phyloP scores from a whole-genome alignment of 1,284 basidiomycete genomes.

The Butyriboletus appendiculatus region DNA sequence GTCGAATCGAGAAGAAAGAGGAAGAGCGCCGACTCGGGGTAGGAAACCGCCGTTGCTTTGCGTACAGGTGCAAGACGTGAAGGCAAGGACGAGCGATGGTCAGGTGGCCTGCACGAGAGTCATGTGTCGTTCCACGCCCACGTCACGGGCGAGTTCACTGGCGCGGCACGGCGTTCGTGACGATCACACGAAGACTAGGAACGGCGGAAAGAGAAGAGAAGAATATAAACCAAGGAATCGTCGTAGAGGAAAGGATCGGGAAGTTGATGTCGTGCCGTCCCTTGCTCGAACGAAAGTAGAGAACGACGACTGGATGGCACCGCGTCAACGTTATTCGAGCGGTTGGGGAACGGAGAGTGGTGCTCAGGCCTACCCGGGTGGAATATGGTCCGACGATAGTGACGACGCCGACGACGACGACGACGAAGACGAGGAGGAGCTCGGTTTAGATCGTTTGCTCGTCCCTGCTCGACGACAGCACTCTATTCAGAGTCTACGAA shows the following conservation, averaged over 20 bases:
- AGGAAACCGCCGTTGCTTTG: slow-evolving; percentile 43
- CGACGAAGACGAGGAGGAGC: slow-evolving; percentile 56
- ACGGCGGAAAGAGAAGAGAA: slow-evolving; percentile 11
- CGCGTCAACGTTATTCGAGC: slow-evolving; percentile 23
- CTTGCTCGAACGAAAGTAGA: slow-evolving; percentile 43
- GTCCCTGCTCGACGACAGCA: slow-evolving; percentile 71
- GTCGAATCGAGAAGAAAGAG: slow-evolving; percentile 34
- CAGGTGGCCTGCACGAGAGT: slow-evolving; percentile 55
- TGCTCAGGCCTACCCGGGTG: slow-evolving; percentile 22
- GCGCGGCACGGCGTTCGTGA: slow-evolving; percentile 32
- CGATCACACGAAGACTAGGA: slow-evolving; percentile 7
- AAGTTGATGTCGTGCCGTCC: slow-evolving; percentile 38
- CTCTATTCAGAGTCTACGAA: slow-evolving; percentile 65
- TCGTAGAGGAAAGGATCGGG: slow-evolving; percentile 26
- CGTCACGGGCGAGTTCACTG: slow-evolving; percentile 45
- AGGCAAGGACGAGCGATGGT: slow-evolving; percentile 42
- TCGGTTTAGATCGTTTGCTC: slow-evolving; percentile 64
- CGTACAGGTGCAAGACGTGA: slow-evolving; percentile 39
- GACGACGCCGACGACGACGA: slow-evolving; percentile 37
- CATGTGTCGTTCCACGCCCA: slow-evolving; percentile 64
- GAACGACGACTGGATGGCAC: slow-evolving; percentile 40
- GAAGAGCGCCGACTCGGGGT: slow-evolving; percentile 9
- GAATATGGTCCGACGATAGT: slow-evolving; percentile 24
- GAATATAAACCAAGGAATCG: slow-evolving; percentile 3
- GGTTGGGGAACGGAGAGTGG: slow-evolving; percentile 26